A percentile compares a stretch with the other conserved stretches of the same genome.
phyloP scores from a whole-genome alignment of 805 yeast species.

The Saccharomyces cerevisiae region DNA sequence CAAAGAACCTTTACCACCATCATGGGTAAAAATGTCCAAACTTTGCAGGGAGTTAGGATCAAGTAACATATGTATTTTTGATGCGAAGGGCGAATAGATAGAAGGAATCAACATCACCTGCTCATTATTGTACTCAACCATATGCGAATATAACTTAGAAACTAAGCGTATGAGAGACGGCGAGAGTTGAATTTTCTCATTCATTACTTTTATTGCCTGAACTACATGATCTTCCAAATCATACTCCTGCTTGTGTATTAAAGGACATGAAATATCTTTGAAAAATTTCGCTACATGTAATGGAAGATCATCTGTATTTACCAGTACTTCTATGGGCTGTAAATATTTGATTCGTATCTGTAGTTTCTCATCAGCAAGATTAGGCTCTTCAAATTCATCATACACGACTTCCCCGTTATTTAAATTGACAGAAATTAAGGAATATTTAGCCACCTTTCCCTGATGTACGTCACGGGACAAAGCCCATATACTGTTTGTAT shows the following conservation, averaged over 20 bases:
- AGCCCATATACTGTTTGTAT: slow-evolving; percentile 26
- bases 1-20: slow-evolving; percentile 55
- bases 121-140: slow-evolving; percentile 56
- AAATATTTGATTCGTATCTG: slow-evolving; percentile 69
- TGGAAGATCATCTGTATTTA: slow-evolving; percentile 6
- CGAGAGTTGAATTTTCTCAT: slow-evolving; percentile 25
- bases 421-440: slow-evolving; percentile 46
- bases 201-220: slow-evolving; percentile 11
- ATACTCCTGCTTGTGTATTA: neutral
- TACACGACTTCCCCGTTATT: slow-evolving; percentile 71
- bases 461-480: slow-evolving; percentile 5
- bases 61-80: slow-evolving; percentile 40
- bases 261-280: slow-evolving; percentile 6
- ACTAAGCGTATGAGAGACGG: slow-evolving; percentile 26
- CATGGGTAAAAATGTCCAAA: slow-evolving; percentile 68
- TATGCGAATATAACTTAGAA: slow-evolving; percentile 42
- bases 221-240: slow-evolving; percentile 6
- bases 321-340: slow-evolving; percentile 66
- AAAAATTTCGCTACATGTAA: slow-evolving; percentile 31
- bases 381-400: slow-evolving; percentile 61
- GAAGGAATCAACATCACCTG: slow-evolving; percentile 44
- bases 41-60: slow-evolving; percentile 61
- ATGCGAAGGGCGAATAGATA: slow-evolving; percentile 43
- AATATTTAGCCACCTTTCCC: slow-evolving; percentile 19
- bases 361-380: slow-evolving; percentile 44